Conservation (phyloP, 2,329 filamentous ascomycete genomes). For the Colletotrichum limetticola region DNA sequence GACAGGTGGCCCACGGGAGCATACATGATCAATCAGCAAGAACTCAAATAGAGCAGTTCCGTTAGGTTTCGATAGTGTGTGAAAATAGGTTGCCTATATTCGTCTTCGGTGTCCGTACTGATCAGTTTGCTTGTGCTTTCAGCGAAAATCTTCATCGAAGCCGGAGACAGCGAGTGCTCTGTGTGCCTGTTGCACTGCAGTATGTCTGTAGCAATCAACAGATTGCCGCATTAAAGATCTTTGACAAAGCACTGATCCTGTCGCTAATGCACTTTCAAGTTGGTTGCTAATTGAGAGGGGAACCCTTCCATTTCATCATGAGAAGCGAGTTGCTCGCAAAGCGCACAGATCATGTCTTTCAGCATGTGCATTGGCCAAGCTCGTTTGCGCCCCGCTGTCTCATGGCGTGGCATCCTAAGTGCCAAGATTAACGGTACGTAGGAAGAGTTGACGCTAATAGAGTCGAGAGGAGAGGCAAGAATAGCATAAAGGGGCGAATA, state of each 20-base stretch:
- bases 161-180: background rate
- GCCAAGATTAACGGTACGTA: slow-evolving; percentile 13
- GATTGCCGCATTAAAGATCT: background rate
- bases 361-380: background rate
- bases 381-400: background rate
- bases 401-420: slow-evolving; percentile 6
- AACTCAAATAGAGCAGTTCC: background rate
- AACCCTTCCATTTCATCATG: background rate
- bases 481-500: slow-evolving; percentile 8
- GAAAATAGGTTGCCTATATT: background rate
- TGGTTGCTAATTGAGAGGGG: background rate
- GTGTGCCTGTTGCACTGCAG: background rate
- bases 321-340: background rate
- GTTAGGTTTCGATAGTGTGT: background rate
- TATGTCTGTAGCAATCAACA: background rate
- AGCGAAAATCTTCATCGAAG: background rate
- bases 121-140: background rate
- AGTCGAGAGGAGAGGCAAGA: background rate
- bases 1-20: too few species aligned
- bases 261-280: background rate
- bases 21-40: background rate
- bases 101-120: background rate
- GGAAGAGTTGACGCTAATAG: slow-evolving; percentile 1
- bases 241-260: background rate
- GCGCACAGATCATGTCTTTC: background rate